These are phyloP conservation scores for Pestalotiopsis sp. DNA, from an alignment of 2,329 filamentous ascomycete genomes.

Conservation along the genomic window DNA sequence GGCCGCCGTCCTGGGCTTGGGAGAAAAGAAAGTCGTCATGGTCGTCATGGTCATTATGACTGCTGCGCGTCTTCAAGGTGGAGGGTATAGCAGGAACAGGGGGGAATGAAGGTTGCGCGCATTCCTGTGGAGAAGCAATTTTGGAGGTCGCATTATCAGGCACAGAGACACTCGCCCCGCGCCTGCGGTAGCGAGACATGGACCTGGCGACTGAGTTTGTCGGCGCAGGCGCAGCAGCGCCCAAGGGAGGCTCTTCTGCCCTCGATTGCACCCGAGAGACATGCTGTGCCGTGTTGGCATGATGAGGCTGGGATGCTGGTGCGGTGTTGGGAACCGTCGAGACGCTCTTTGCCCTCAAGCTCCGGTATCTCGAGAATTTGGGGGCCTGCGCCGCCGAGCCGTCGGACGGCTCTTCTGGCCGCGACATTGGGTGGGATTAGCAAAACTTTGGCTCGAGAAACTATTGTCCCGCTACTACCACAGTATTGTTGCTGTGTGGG, in stretches of 20 bases:
- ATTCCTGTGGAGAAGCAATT: slow-evolving; percentile 17
- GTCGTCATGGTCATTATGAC: not conserved
- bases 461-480: slow-evolving; percentile 2
- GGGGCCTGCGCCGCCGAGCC: slow-evolving; percentile 16
- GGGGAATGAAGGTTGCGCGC: slow-evolving; percentile 16
- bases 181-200: slow-evolving; percentile 36
- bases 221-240: slow-evolving; percentile 15
- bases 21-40: slow-evolving; percentile 17
- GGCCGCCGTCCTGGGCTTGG: slow-evolving; percentile 20
- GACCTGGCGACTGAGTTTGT: slow-evolving; percentile 31
- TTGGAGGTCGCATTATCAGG: slow-evolving; percentile 27
- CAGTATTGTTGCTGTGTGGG: not conserved
- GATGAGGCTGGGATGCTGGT: slow-evolving; percentile 15
- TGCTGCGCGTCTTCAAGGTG: slow-evolving; percentile 17
- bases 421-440: slow-evolving; percentile 8
- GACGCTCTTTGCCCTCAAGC: slow-evolving; percentile 31
- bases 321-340: slow-evolving; percentile 25
- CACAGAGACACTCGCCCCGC: slow-evolving; percentile 25
- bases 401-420: slow-evolving; percentile 4
- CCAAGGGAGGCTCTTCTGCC: not conserved
- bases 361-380: slow-evolving; percentile 36
- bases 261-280: slow-evolving; percentile 10
- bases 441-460: not conserved
- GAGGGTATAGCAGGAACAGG: slow-evolving; percentile 32
- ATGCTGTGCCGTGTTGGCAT: slow-evolving; percentile 15